Evolutionary conservation across 768 basidiomycete genomes (phyloP).

Genomic region (Boletus rufocinnamomeus): DNA sequence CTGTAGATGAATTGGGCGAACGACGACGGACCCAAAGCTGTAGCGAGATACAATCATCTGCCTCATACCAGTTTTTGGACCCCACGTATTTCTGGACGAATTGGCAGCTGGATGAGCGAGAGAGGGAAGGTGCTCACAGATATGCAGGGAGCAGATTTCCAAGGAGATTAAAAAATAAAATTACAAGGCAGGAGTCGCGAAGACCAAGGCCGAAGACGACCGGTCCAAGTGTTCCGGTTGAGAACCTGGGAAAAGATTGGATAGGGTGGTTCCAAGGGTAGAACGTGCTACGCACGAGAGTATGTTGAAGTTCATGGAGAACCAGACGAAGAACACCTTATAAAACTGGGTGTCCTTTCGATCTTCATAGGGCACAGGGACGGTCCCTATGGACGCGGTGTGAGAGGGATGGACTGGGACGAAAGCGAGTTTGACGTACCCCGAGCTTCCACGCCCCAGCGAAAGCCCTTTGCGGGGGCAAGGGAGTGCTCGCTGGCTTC

Average conservation of each 20-base stretch:
- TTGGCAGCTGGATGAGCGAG: neutral
- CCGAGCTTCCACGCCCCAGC: slow-evolving; percentile 37
- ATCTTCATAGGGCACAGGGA: slow-evolving; percentile 51
- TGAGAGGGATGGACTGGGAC: neutral
- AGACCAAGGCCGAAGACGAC: slow-evolving; percentile 59
- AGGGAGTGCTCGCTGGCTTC: neutral
- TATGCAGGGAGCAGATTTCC: slow-evolving; percentile 60
- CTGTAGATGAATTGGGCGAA: slow-evolving; percentile 31
- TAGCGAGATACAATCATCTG: slow-evolving; percentile 79
- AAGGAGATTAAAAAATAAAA: slow-evolving; percentile 68
- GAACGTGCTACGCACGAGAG: slow-evolving; percentile 41
- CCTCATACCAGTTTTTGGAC: slow-evolving; percentile 76
- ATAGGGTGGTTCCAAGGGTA: neutral
- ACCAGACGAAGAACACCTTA: slow-evolving; percentile 74
- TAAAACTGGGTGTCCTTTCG: slow-evolving; percentile 59
- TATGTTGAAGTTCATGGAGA: slow-evolving; percentile 69
- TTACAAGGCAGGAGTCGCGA: slow-evolving; percentile 62
- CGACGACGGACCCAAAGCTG: slow-evolving; percentile 51
- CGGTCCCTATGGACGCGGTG: slow-evolving; percentile 41
- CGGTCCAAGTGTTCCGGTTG: slow-evolving; percentile 68
- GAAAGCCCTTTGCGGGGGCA: slow-evolving; percentile 22
- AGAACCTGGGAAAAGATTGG: slow-evolving; percentile 47
- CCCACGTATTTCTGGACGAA: slow-evolving; percentile 57
- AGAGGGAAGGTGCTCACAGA: slow-evolving; percentile 42
- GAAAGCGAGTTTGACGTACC: slow-evolving; percentile 13